Evolutionary conservation across 1,284 basidiomycete species (phyloP).

Genomic region (Cutaneotrichosporon sp.): DNA sequence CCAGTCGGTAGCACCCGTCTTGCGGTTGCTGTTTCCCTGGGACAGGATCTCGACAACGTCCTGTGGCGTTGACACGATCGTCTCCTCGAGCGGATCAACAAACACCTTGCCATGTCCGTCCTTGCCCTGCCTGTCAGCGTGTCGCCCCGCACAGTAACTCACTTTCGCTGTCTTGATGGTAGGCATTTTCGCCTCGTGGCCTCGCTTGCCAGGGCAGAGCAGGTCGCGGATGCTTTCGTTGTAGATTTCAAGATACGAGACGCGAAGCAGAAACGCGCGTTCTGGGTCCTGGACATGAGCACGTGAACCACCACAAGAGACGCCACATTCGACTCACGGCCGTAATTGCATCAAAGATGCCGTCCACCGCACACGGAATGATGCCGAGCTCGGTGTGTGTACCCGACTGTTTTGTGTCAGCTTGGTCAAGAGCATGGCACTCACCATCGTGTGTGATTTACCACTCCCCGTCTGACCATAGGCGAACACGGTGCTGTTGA

Average conservation of each 20-base stretch:
- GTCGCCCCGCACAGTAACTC: constrained; percentile 9
- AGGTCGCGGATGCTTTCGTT: constrained; percentile 61
- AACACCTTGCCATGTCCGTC: constrained; percentile 51
- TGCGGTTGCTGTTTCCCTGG: constrained; percentile 56
- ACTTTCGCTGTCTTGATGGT: constrained; percentile 50
- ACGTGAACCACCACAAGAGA: background rate
- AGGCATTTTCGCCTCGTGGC: constrained; percentile 43
- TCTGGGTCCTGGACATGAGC: constrained; percentile 38
- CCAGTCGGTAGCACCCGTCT: constrained; percentile 61
- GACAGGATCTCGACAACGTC: constrained; percentile 57
- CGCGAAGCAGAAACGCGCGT: constrained; percentile 55
- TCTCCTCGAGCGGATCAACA: constrained; percentile 57
- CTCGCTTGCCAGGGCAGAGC: constrained; percentile 44
- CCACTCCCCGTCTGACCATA: constrained; percentile 56
- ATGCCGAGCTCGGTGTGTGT: constrained; percentile 57
- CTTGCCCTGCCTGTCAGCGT: constrained; percentile 3
- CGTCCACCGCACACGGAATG: constrained; percentile 59
- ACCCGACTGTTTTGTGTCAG: constrained; percentile 48
- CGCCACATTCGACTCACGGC: constrained; percentile 35
- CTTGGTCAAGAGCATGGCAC: background rate
- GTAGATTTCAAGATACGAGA: constrained; percentile 62
- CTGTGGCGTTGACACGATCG: constrained; percentile 56
- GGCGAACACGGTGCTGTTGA: constrained; percentile 59
- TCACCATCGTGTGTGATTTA: constrained; percentile 55
- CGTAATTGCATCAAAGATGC: constrained; percentile 57